Base-by-base conservation (phyloP, 495 filamentous ascomycete genomes). In the Evansstolkia leycettana region DNA sequence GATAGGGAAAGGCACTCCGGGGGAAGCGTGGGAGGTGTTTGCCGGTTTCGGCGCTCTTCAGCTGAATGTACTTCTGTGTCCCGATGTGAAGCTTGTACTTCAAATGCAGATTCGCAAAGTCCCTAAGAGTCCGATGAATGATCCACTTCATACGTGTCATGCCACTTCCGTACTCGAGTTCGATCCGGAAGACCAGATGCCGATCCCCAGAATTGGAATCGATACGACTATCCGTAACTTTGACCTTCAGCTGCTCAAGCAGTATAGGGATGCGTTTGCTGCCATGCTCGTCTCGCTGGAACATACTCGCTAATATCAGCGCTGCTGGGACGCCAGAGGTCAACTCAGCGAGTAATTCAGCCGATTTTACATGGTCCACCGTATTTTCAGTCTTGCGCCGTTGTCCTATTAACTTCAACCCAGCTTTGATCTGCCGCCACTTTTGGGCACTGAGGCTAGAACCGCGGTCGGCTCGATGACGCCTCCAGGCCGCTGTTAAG, bases 81-180 rank as follows among this genome's bases (percentile, higher is more conserved):
- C 76, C 72, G 20, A 82, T 68, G 31, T 85, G 77, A 31, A 93
- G 55, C 47, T 88, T 90, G 66, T 95, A 99, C 46, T 89, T 82
- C 42, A 83, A 67, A 54, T 99, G 92, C 4, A 99, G 67, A 48
- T 94, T 94, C 42, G 84, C 71, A 50, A 99, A 94, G 46, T 99
- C 90, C 43, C 75, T 71, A 36, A 95, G 67, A 16, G 82, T 80
- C 16, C 90, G 74, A 45, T 84, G 77, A 37, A 99, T 86, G 32
- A 85, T 78, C 90, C 90, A 99, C 47, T 87, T 88, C 90, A 99
- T 96, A 34, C 92, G 71, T 17, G 87, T 94, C 37, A 89, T 74
- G 2, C 92, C 90, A 48, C 80, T 95, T 4, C 90, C 90, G 58
- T 99, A 99, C 54, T 99, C 90, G 28, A 99, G 60, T 39, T 94